phyloP scores from a whole-genome alignment of 306 rosid genomes.

The Albizia julibrissin region DNA sequence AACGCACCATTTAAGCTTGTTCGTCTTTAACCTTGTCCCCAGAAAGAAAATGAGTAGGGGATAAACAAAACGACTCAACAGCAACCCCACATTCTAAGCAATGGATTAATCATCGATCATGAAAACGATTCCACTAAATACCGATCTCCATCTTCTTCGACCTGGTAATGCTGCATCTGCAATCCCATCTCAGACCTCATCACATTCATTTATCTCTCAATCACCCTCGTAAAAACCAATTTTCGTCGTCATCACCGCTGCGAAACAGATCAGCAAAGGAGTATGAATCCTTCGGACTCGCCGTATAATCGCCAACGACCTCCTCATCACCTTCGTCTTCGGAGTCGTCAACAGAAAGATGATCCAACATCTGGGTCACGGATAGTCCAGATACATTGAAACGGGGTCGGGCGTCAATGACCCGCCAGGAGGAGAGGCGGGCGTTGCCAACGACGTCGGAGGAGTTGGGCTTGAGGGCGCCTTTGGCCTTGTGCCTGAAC shows the following conservation, averaged over 20 bases:
- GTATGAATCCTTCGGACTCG: conserved; percentile 18
- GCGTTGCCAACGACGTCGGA: conserved; percentile 28
- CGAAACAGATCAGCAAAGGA: not conserved
- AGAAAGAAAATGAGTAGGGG: no score
- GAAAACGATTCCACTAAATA: conserved; percentile 47
- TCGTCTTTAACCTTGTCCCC: no score
- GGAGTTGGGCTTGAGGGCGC: conserved; percentile 43
- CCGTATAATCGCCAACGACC: conserved; percentile 14
- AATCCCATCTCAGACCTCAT: conserved; percentile 38
- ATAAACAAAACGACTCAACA: no score
- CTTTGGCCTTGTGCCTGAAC: conserved; percentile 68
- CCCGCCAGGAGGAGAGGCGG: no score
- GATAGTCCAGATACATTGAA: conserved; percentile 23
- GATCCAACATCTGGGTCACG: conserved; percentile 48
- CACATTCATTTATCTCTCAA: conserved; percentile 14
- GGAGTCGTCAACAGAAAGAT: not conserved
- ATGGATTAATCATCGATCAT: conserved; percentile 16
- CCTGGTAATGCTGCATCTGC: conserved; percentile 36
- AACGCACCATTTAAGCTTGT: no score
- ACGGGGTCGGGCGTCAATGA: conserved; percentile 29
- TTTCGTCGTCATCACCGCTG: not conserved
- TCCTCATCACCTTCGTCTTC: conserved; percentile 14
- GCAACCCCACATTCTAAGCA: not conserved
- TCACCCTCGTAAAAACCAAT: not conserved
- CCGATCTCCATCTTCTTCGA: conserved; percentile 59